phyloP scores from a whole-genome alignment of 371 early-diverging fungal species.

The Mortierella sp. region DNA sequence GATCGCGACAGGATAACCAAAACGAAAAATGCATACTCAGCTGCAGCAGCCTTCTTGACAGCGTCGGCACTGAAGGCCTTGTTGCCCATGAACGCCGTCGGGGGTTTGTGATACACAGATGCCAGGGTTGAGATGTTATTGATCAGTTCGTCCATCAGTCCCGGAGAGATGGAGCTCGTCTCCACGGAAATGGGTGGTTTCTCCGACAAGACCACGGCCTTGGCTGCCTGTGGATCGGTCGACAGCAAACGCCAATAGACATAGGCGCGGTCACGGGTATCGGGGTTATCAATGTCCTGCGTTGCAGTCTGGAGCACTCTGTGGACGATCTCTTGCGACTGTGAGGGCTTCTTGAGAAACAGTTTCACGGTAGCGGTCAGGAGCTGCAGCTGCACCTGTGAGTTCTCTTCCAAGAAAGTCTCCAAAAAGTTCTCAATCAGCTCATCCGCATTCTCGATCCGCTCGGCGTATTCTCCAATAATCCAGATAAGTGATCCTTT shows the following conservation, averaged over 20 bases:
- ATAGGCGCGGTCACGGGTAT: slow-evolving; percentile 96
- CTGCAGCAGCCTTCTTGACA: slow-evolving; percentile 58
- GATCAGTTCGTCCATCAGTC: slow-evolving; percentile 87
- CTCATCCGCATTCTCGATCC: slow-evolving; percentile 88
- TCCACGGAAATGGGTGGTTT: slow-evolving; percentile 93
- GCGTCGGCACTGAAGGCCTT: slow-evolving; percentile 70
- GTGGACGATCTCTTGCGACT: slow-evolving; percentile 91
- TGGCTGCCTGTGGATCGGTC: slow-evolving; percentile 84
- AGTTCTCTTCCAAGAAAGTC: slow-evolving; percentile 79
- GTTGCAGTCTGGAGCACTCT: slow-evolving; percentile 92
- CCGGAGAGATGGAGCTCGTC: slow-evolving; percentile 63
- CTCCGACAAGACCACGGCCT: slow-evolving; percentile 84
- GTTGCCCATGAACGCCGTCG: slow-evolving; percentile 81
- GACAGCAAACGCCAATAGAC: slow-evolving; percentile 97
- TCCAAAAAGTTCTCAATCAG: slow-evolving; percentile 81
- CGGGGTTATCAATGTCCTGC: slow-evolving; percentile 93
- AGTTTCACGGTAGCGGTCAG: slow-evolving; percentile 96
- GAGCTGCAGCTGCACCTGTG: slow-evolving; percentile 90
- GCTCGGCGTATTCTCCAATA: slow-evolving; percentile 95
- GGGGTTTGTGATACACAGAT: slow-evolving; percentile 94
- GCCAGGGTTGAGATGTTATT: slow-evolving; percentile 87
- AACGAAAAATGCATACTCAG: slow-evolving; percentile 58
- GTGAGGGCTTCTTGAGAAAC: slow-evolving; percentile 91
- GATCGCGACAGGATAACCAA: neutral
- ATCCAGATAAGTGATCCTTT: slow-evolving; percentile 96